A percentile compares a stretch with the other conserved stretches of the same genome.
phyloP scores from a whole-genome alignment of 345 rosid genomes.

The Corchorus capsularis region DNA sequence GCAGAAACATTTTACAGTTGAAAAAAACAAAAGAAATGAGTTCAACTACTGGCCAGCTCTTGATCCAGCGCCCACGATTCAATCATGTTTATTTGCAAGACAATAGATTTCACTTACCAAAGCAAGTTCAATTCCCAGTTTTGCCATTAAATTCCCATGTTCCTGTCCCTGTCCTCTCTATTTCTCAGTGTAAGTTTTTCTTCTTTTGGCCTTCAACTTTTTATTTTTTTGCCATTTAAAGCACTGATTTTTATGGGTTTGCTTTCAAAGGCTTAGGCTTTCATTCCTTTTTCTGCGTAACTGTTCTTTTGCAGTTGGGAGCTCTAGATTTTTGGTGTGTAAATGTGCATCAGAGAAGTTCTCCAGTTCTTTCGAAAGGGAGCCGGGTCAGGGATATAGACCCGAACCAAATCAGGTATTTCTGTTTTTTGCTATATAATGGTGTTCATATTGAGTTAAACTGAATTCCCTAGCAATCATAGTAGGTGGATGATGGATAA shows the following conservation, averaged over 20 bases:
- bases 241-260: not conserved
- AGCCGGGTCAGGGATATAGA: constrained; percentile 41
- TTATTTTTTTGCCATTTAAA: not conserved
- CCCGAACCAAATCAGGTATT: constrained; percentile 15
- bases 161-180: constrained; percentile 25
- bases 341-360: constrained; percentile 43
- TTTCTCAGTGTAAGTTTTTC: constrained; percentile 38
- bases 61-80: constrained; percentile 15
- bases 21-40: constrained; percentile 8
- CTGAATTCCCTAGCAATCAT: not conserved
- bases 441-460: not conserved
- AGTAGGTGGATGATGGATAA: not conserved
- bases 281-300: not conserved
- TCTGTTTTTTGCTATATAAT: not conserved
- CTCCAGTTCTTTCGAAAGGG: constrained; percentile 37
- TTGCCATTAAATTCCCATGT: constrained; percentile 21
- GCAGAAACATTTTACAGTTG: not conserved
- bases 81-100: constrained; percentile 13
- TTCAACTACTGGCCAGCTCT: constrained; percentile 7
- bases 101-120: not conserved
- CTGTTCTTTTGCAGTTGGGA: constrained; percentile 23
- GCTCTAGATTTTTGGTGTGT: constrained; percentile 40
- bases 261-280: not conserved
- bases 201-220: not conserved
- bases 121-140: constrained; percentile 17